Percentiles rank a stretch among this genome's conserved stretches.
Conservation (phyloP, 108 stramenopile genomes). For the Pseudonitzschia multiseries region DNA sequence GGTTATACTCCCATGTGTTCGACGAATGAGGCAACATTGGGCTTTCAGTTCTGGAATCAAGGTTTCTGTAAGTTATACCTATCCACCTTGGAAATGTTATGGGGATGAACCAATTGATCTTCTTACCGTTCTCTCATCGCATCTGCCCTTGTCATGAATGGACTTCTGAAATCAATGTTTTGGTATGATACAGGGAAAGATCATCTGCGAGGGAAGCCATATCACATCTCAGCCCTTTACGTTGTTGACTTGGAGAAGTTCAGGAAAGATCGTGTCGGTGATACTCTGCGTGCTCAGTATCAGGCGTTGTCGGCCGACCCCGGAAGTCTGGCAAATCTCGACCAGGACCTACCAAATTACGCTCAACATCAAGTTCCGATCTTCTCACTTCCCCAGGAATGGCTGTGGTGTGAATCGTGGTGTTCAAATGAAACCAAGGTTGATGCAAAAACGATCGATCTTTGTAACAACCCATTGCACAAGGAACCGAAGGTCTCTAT, state of each 20-base stretch:
- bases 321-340: conserved; percentile 88
- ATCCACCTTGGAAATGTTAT: not conserved
- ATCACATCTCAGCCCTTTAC: conserved; percentile 98
- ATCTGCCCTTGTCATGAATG: no score
- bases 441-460: conserved; percentile 97
- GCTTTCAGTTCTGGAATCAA: conserved; percentile 93
- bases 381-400: conserved; percentile 93
- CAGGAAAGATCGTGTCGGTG: conserved; percentile 87
- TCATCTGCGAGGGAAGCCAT: conserved; percentile 89
- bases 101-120: not conserved
- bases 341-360: conserved; percentile 99
- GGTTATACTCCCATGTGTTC: conserved; percentile 98
- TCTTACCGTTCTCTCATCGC: not conserved
- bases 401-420: conserved; percentile 99
- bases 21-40: conserved; percentile 89
- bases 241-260: conserved; percentile 96
- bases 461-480: conserved; percentile 98
- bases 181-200: conserved; percentile 53
- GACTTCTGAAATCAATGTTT: not conserved
- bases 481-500: conserved; percentile 99
- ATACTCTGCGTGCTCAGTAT: conserved; percentile 91
- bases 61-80: conserved; percentile 74
- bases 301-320: conserved; percentile 94
- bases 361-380: conserved; percentile 91
- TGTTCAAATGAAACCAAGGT: conserved; percentile 96